Conservation (phyloP, 1,284 basidiomycete species). For the Austroboletus niveus region DNA sequence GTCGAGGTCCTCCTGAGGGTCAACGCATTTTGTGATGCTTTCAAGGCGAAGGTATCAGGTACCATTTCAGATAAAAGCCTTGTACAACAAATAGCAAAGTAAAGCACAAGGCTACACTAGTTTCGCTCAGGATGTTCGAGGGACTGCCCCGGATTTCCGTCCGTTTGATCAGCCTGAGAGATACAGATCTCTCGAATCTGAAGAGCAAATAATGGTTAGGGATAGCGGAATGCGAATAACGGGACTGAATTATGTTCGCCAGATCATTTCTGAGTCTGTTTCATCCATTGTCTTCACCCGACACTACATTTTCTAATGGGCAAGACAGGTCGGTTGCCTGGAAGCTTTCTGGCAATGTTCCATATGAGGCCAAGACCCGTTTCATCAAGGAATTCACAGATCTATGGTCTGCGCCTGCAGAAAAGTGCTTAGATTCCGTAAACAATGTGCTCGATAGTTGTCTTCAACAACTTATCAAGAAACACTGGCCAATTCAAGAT, state of each 20-base stretch:
- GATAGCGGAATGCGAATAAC: slow-evolving; percentile 11
- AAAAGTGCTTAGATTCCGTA: slow-evolving; percentile 40
- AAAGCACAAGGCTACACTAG: slow-evolving; percentile 31
- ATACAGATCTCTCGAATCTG: slow-evolving; percentile 8
- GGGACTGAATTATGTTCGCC: slow-evolving; percentile 33
- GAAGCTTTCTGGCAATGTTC: slow-evolving; percentile 52
- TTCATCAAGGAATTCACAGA: slow-evolving; percentile 40
- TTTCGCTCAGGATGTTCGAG: slow-evolving; percentile 38
- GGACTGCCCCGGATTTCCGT: slow-evolving; percentile 42
- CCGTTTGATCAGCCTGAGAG: slow-evolving; percentile 23
- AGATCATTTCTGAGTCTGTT: slow-evolving; percentile 31
- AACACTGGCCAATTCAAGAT: slow-evolving; percentile 34
- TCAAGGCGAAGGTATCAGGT: slow-evolving; percentile 39
- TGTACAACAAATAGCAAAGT: slow-evolving; percentile 40
- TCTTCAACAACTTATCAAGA: slow-evolving; percentile 18
- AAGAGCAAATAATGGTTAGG: not conserved
- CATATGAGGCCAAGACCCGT: slow-evolving; percentile 46
- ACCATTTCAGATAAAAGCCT: slow-evolving; percentile 31
- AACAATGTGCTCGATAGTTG: slow-evolving; percentile 20
- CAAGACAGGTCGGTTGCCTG: slow-evolving; percentile 42
- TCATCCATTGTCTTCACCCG: not conserved
- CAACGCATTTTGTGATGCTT: slow-evolving; percentile 42
- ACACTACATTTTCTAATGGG: not conserved
- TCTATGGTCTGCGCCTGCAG: slow-evolving; percentile 41
- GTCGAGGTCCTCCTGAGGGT: slow-evolving; percentile 47